phyloP scores from a whole-genome alignment of 176 grass and related monocot genomes.

The Alloteropsis semialata region DNA sequence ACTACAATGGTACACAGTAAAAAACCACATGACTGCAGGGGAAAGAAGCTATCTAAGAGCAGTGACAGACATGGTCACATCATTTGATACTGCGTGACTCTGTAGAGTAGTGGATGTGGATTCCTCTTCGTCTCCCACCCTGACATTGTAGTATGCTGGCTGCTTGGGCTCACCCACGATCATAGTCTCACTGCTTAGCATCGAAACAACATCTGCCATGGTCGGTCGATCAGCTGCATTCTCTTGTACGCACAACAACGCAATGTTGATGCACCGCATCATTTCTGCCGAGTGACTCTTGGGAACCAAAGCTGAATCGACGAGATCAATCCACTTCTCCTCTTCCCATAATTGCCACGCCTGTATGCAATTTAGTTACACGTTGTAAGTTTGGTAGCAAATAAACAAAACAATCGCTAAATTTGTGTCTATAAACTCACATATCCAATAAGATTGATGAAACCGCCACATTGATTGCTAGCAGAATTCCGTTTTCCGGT shows the following conservation, averaged over 20 bases:
- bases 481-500: not conserved
- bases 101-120: no score
- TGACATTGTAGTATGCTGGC: constrained; percentile 4
- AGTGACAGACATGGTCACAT: not conserved
- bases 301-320: not conserved
- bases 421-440: not conserved
- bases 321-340: not conserved
- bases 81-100: not conserved
- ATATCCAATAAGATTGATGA: constrained; percentile 8
- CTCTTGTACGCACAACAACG: no score
- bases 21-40: no score
- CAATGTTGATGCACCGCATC: not conserved
- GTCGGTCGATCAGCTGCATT: no score
- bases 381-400: not conserved
- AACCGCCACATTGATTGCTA: not conserved
- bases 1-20: no score
- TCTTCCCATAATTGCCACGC: not conserved
- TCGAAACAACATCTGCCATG: constrained; percentile 1
- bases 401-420: no score
- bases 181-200: not conserved
- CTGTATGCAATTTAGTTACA: not conserved
- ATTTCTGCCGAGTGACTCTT: not conserved
- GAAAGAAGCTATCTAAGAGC: not conserved
- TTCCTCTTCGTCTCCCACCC: not conserved
- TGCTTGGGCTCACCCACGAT: not conserved